Percentiles rank a stretch among this genome's conserved stretches.
Evolutionary conservation across 2,329 filamentous ascomycete species (phyloP).

Genomic region (Ascochyta clinopodiicola): DNA sequence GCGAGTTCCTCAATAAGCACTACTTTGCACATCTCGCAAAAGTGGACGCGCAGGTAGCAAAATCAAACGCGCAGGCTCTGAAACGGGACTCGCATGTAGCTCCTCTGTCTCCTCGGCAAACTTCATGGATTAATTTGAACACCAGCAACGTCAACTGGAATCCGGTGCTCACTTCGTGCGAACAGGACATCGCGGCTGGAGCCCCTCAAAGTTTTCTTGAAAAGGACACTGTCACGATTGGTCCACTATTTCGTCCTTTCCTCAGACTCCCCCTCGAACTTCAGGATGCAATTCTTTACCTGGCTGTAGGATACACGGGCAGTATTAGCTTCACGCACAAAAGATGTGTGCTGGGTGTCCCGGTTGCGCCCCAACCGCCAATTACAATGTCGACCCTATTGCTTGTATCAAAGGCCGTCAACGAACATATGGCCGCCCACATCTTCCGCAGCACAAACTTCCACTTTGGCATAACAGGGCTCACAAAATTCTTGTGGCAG

Average conservation of each 20-base stretch:
- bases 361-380: neutral
- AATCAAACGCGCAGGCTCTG: no score
- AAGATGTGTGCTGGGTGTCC: neutral
- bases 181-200: constrained; percentile 4
- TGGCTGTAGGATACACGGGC: constrained; percentile 25
- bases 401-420: constrained; percentile 27
- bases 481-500: constrained; percentile 31
- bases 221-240: constrained; percentile 32
- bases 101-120: no score
- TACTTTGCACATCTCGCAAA: constrained; percentile 27
- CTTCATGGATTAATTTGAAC: neutral
- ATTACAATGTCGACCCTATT: constrained; percentile 29
- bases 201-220: constrained; percentile 10
- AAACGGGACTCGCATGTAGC: no score
- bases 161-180: no score
- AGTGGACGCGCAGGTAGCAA: neutral
- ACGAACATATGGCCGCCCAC: constrained; percentile 26
- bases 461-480: constrained; percentile 30
- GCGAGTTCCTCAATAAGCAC: constrained; percentile 38
- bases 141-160: neutral
- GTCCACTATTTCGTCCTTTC: constrained; percentile 39
- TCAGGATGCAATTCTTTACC: constrained; percentile 36
- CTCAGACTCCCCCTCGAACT: constrained; percentile 34
- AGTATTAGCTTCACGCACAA: constrained; percentile 6
- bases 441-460: constrained; percentile 38